Conservation (phyloP, 768 basidiomycete genomes). For the Pulveroboletus sp. region DNA sequence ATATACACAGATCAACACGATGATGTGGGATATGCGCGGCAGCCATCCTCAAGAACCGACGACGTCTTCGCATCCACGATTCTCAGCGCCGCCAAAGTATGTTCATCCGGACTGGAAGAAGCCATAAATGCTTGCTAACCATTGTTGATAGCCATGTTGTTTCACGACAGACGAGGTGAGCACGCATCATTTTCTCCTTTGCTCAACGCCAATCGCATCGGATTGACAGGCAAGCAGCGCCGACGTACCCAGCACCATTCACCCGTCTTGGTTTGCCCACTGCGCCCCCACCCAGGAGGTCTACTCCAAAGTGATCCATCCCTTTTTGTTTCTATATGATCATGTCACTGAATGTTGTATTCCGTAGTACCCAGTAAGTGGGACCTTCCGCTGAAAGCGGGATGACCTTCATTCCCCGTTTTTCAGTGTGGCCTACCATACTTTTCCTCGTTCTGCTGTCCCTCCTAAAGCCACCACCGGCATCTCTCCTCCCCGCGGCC, state of each 20-base stretch:
- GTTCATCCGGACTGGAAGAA: slow-evolving; percentile 2
- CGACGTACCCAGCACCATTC: slow-evolving; percentile 16
- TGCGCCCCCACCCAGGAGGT: slow-evolving; percentile 12
- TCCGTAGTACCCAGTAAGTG: slow-evolving; percentile 25
- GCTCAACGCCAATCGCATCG: neutral
- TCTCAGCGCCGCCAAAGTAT: slow-evolving; percentile 15
- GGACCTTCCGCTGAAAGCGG: slow-evolving; percentile 4
- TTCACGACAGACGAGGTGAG: slow-evolving; percentile 15
- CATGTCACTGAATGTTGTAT: slow-evolving; percentile 3
- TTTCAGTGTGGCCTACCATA: slow-evolving; percentile 23
- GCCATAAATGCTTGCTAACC: neutral
- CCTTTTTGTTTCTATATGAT: neutral
- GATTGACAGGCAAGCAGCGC: slow-evolving; percentile 13
- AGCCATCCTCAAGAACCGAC: slow-evolving; percentile 11
- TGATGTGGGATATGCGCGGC: slow-evolving; percentile 27
- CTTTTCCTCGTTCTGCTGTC: slow-evolving; percentile 23
- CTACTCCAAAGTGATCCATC: slow-evolving; percentile 19
- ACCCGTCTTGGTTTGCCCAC: slow-evolving; percentile 16
- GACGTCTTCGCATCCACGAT: slow-evolving; percentile 10
- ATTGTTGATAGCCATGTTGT: slow-evolving; percentile 6
- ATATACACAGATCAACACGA: slow-evolving; percentile 30
- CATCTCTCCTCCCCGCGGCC: neutral
- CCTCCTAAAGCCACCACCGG: neutral
- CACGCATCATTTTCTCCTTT: neutral
- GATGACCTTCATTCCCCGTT: slow-evolving; percentile 10